These are phyloP conservation scores for Nannizziopsis barbatae DNA, from an alignment of 2,329 filamentous ascomycete species.

Conservation along the genomic window DNA sequence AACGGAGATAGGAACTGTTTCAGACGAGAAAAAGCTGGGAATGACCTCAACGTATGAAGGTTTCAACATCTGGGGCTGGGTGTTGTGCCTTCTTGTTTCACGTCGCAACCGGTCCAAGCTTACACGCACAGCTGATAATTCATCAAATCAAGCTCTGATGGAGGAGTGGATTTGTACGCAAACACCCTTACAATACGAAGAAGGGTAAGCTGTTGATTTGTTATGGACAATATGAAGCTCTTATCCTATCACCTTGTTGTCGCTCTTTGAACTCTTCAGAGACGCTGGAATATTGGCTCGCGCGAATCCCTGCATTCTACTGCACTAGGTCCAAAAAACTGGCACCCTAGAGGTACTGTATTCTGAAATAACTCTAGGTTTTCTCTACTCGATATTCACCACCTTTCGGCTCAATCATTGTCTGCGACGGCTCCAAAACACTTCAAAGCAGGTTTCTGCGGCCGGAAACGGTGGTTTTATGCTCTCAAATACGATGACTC, in stretches of 20 bases:
- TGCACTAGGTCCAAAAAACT: too few relatives aligned
- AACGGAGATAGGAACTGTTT: constrained; percentile 8
- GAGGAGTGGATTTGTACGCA: constrained; percentile 85
- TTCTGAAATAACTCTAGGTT: too few relatives aligned
- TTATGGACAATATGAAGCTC: neutral
- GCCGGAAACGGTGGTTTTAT: too few relatives aligned
- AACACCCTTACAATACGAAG: constrained; percentile 31
- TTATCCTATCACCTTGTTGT: neutral
- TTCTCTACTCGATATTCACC: too few relatives aligned
- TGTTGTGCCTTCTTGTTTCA: constrained; percentile 81
- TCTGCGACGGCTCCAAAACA: too few relatives aligned
- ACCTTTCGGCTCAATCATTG: too few relatives aligned
- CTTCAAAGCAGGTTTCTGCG: too few relatives aligned
- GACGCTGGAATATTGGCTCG: too few relatives aligned
- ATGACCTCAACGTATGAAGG: constrained; percentile 84
- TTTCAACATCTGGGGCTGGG: constrained; percentile 88
- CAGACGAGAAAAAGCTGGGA: constrained; percentile 79
- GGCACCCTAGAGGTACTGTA: too few relatives aligned
- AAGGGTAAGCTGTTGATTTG: constrained; percentile 21
- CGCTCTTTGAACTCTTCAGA: too few relatives aligned
- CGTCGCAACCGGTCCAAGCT: constrained; percentile 43
- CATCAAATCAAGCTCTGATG: constrained; percentile 56
- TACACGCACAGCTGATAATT: constrained; percentile 22
- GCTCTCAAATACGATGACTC: too few relatives aligned
- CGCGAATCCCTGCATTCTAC: too few relatives aligned